Base-by-base conservation (phyloP, 2,329 filamentous ascomycete species). In the Lasiodiplodia theobromae region DNA sequence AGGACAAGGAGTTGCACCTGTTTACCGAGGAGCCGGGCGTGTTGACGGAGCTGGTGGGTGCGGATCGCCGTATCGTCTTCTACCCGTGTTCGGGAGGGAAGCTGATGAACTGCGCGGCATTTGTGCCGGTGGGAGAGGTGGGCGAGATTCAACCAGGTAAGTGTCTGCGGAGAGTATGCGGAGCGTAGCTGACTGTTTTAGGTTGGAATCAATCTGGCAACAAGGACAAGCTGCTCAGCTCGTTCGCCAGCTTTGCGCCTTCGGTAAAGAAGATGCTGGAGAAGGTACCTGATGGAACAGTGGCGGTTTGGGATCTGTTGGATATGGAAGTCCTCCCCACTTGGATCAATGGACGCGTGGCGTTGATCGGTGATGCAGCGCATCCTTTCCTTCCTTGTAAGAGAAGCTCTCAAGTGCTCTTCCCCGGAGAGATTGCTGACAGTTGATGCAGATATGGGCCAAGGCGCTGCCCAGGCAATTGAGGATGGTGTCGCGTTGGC, bases 301-400 rank as follows among this genome's bases (percentile, higher is more conserved):
- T 81, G 62, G 80, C 79, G 66, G 76, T 79, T 3, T 79, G 78
- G 77, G 76, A 77, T 65, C 67, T 79, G 57, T 53, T 78, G 47
- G 67, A 92, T 71, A 89, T 91, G 86, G 83, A 86, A 2, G 77
- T 82, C 1, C 76, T 92, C 18, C 82, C 85, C 0, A 82, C 78
- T 0, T 92, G 88, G 86, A 79, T 82, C 0, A 83, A 85, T 3
- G 85, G 78, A 0, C 83, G 81, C 5, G 74, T 91, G 21, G 88
- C 84, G 1, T 75, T 91, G 0, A 76, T 92, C 0, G 90, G 90
- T 0, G 90, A 92, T 74, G 88, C 90, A 0, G 90, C 88, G 0
- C 90, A 92, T 74, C 89, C 90, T 0, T 91, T 92, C 72, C 79
- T 89, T 0, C 90, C 89, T 14, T 85, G 83, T 85, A 47, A 3